Base-by-base conservation (phyloP, 441 rosid genomes). In the Mallotus repandus region DNA sequence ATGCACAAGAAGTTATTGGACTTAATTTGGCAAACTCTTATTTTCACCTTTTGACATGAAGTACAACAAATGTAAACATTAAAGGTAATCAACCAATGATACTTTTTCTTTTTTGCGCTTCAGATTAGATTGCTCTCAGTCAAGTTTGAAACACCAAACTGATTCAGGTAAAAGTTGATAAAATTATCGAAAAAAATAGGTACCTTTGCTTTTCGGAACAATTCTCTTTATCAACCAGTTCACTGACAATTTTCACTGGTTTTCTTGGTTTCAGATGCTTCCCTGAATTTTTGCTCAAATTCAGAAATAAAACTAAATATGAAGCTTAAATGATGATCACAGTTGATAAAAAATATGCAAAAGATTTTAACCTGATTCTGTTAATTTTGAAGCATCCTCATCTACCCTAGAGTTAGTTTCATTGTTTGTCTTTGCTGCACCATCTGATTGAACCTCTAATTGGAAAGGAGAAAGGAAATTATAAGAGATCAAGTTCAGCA, bases 171-270 rank as follows among this genome's bases (percentile, higher is more conserved):
- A 54, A 61, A 56, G 3, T 46, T 49, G 22, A 46, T 4, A 18
- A 48, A 49, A 35, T 19, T 19, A 63, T 58, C 49, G 18, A 79
- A 53, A 73, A 74, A 76, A 71, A 68, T 64, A 18, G 71, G 71
- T 85, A 91, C 98, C 97, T 90, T 84, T 91, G 99, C 82, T 89
- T 96, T 79, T 79, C 93, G 41, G 98, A 96, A 76, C 89, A 81
- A 70, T 79, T 88, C 86, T 87, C 96, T 75, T 84, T 86, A 72
- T 92, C 97, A 46, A 82, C 74, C 71, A 90, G 70, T 79, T 85
- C 88, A 69, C 74, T 78, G 74, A 70, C 71, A 76, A 88, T 71
- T 66, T 73, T 78, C 65, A 76, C 78, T 7, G 83, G 76, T 73
- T 82, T 90, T 82, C 74, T 86, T 50, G 86, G 81, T 74, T 84